phyloP scores from a whole-genome alignment of 2,329 filamentous ascomycete species.

The Aspergillus persii region DNA sequence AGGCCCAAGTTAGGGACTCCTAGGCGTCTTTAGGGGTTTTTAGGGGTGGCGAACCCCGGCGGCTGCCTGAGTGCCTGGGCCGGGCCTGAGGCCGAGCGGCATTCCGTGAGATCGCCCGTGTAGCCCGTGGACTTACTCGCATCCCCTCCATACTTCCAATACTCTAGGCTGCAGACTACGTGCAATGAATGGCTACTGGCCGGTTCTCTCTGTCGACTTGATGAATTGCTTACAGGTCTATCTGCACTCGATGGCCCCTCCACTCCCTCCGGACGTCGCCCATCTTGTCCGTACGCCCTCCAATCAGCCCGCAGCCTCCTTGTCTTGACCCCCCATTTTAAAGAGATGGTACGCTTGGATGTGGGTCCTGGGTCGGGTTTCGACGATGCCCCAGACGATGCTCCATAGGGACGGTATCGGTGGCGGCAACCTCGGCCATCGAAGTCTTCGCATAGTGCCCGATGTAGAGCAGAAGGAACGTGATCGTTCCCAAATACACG shows the following conservation, averaged over 20 bases:
- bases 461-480: slow-evolving; percentile 57
- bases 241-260: neutral
- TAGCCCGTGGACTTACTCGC: no score
- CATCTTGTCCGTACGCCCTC: neutral
- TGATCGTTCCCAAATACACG: slow-evolving; percentile 61
- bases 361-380: neutral
- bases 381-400: neutral
- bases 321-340: neutral
- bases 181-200: no score
- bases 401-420: neutral
- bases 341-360: neutral
- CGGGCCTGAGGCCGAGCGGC: neutral
- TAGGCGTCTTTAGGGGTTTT: neutral
- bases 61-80: slow-evolving; percentile 5
- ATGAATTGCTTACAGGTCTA: neutral
- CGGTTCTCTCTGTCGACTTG: neutral
- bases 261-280: neutral
- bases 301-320: no score
- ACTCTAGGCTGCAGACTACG: no score
- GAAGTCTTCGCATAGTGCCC: slow-evolving; percentile 40
- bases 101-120: no score
- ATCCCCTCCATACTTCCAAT: no score
- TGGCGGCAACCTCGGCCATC: neutral
- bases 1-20: slow-evolving; percentile 4
- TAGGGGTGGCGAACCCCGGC: slow-evolving; percentile 1